Evolutionary conservation across 371 early-diverging fungal species (phyloP), one percentile per base, ranked within the genome.

Genomic region (Mucor plumbeus): DNA sequence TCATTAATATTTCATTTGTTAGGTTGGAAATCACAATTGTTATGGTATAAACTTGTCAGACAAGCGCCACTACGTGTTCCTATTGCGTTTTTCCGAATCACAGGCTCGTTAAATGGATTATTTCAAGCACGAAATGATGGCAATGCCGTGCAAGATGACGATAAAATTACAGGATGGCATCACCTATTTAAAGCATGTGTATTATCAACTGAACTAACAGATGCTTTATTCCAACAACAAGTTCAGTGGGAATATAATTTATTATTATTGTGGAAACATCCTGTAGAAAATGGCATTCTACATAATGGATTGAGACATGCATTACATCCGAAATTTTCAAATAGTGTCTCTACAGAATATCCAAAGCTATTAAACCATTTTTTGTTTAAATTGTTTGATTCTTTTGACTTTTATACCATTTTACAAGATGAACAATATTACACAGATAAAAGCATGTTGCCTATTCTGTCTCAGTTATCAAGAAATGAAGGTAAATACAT

Each of bases 201-300:
- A 44, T 40, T 71, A 35, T 78, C 78, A 0, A 44, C 40, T 15
- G 14, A 38, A 1, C 36, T 78, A 10, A 72, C 58, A 9, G 60
- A 68, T 9, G 31, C 44, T 10, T 11, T 75, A 17, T 75, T 75
- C 13, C 39, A 66, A 21, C 54, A 54, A 3, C 17, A 39, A 9
- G 62, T 69, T 5, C 56, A 67, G 15, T 77, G 77, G 74, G 67
- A 50, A 41, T 69, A 69, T 19, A 69, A 67, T 41, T 34, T 74
- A 13, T 33, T 69, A n/a, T 48, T 67, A 6, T 47, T 75, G 19
- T 75, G 67, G 62, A 67, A 68, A 14, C 73, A 75, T 47, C 78
- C 78, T 0, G 54, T 58, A 11, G 67, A 72, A 35, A 61, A 64
- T 35, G 56, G 39, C 13, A 44, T 71, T 7, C 40, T 75, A 13